Evolutionary conservation across 768 basidiomycete genomes (phyloP), one percentile per base, ranked within the genome.

Genomic region (Kwoniella bestiolae): DNA sequence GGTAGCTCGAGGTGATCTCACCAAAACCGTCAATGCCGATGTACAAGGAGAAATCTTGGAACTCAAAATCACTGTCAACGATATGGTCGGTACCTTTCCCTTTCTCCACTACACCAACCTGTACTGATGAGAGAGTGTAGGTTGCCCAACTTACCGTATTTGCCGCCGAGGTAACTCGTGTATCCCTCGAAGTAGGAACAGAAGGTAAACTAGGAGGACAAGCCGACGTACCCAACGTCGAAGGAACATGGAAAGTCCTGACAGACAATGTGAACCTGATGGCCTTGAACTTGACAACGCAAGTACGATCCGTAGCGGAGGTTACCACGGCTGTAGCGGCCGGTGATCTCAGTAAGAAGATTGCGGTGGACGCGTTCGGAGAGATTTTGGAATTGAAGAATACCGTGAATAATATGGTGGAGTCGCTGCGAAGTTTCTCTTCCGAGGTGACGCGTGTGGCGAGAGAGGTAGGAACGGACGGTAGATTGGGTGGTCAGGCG

Each of bases 401-500:
- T 23, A 92, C 91, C 11, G 90, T 92, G 69, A 94, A 94, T 75
- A 89, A 89, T n/a, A 96, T 96, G 93, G 91, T 94, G 78, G 91
- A 92, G 78, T 90, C 90, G 61, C 81, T 94, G 69, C 88, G 90
- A 71, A 90, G 90, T 4, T 94, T 94, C 76, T 91, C 92, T 14
- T 87, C 86, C 2, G 92, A 94, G 68, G 83, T 84, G 56, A 83
- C 81, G 29, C 69, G 79, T 68, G 90, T 95, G 52, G 91, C 92
- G 1, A 81, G 91, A 77, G 92, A 94, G 72, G 92, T 94, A 74
- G 92, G 92, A 25, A 93, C 92, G 3, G 89, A 93, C 73, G 92
- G 79, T 45, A 67, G 76, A 52, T 65, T 80, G 7, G 79, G 79
- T 66, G 78, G 74, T 63, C 78, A 79, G 64, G 79, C 79, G 41